Evolutionary conservation across 2,329 filamentous ascomycete genomes (phyloP).

Genomic region (Monosporascus sp.): DNA sequence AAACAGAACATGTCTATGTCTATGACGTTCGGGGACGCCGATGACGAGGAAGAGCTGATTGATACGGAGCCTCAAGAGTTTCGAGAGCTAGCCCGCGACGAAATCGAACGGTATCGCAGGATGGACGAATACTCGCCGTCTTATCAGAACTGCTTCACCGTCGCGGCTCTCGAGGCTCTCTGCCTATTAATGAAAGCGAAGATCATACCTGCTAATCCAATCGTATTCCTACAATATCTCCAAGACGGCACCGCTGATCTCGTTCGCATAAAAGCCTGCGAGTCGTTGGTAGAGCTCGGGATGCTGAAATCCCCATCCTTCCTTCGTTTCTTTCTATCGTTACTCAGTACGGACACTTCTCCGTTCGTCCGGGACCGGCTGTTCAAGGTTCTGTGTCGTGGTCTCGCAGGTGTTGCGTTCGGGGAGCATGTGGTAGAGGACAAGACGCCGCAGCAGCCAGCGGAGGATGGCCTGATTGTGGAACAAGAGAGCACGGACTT

Average conservation of each 20-base stretch:
- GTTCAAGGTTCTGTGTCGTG: slow-evolving; percentile 53
- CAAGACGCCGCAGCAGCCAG: slow-evolving; percentile 16
- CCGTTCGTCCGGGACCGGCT: slow-evolving; percentile 57
- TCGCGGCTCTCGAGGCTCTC: slow-evolving; percentile 57
- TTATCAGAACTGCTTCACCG: slow-evolving; percentile 63
- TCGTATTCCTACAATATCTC: slow-evolving; percentile 59
- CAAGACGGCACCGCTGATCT: slow-evolving; percentile 59
- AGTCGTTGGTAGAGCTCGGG: slow-evolving; percentile 59
- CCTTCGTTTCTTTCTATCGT: slow-evolving; percentile 51
- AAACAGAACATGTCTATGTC: slow-evolving; percentile 37
- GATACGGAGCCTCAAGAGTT: slow-evolving; percentile 42
- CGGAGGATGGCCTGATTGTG: slow-evolving; percentile 40
- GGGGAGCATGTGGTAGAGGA: slow-evolving; percentile 44
- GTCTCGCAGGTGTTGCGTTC: slow-evolving; percentile 59
- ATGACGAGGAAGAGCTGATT: slow-evolving; percentile 36
- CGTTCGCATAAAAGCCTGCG: slow-evolving; percentile 62
- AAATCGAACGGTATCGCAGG: slow-evolving; percentile 61
- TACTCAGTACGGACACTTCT: slow-evolving; percentile 57
- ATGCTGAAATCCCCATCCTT: slow-evolving; percentile 51
- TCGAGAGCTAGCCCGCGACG: slow-evolving; percentile 49
- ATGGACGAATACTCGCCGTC: slow-evolving; percentile 66
- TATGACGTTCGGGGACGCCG: slow-evolving; percentile 36
- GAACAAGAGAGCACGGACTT: slow-evolving; percentile 39
- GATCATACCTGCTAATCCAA: slow-evolving; percentile 48
- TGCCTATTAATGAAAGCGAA: slow-evolving; percentile 59